Evolutionary conservation across 2,329 filamentous ascomycete species (phyloP).

Genomic region (Paecilomyces sp.): DNA sequence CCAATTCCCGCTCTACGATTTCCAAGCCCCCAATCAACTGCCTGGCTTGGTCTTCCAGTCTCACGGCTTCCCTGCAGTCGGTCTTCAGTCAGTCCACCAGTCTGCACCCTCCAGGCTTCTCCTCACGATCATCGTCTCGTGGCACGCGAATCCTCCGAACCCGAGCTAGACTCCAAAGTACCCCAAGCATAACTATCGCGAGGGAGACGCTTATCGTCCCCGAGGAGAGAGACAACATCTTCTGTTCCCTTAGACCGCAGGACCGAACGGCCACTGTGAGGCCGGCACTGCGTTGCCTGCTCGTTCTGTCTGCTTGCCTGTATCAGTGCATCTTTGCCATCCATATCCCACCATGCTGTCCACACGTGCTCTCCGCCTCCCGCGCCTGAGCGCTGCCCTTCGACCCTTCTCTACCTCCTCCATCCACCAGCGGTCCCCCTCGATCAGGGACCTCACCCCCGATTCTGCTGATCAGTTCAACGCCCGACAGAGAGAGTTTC

Average conservation of each 20-base stretch:
- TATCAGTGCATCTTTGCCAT: neutral
- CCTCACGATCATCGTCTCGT: neutral
- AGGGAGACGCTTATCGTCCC: neutral
- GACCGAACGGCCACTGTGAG: neutral
- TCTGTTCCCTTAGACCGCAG: neutral
- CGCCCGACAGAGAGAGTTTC: slow-evolving; percentile 76
- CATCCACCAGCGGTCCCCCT: slow-evolving; percentile 53
- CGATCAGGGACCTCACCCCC: slow-evolving; percentile 75
- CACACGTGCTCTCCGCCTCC: slow-evolving; percentile 43
- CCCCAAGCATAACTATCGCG: neutral
- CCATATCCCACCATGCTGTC: slow-evolving; percentile 29
- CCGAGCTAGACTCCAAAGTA: neutral
- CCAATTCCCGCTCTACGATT: slow-evolving; percentile 14
- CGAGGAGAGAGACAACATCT: neutral
- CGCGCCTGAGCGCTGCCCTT: slow-evolving; percentile 41
- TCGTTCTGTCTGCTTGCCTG: neutral
- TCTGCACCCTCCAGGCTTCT: neutral
- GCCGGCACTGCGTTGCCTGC: neutral
- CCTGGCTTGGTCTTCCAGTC: neutral
- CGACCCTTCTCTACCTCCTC: slow-evolving; percentile 55
- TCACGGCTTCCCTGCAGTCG: neutral
- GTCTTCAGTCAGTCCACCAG: neutral
- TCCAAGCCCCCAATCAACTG: neutral
- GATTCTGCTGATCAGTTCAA: slow-evolving; percentile 70
- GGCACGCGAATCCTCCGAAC: neutral